Conservation (phyloP, 192 early-diverging fungal genomes). For the Coemansia sp. region DNA sequence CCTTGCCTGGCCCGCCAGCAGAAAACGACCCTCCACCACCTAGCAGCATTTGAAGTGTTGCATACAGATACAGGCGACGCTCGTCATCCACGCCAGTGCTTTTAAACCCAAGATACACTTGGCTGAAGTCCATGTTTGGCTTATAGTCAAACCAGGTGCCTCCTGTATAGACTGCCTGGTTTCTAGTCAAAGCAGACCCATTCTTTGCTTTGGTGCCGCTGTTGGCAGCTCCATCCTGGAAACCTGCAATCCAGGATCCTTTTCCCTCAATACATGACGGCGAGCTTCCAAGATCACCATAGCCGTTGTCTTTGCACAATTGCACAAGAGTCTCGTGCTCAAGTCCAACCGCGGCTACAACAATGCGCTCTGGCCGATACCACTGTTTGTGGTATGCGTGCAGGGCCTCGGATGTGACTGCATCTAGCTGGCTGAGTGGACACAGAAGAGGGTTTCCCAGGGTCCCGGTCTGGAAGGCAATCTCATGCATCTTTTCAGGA, state of each 20-base stretch:
- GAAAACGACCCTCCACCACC: slow-evolving; percentile 97
- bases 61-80: slow-evolving; percentile 77
- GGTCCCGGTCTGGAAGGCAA: slow-evolving; percentile 76
- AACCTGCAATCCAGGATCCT: neutral
- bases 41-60: slow-evolving; percentile 85
- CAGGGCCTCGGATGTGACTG: slow-evolving; percentile 69
- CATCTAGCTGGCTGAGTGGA: slow-evolving; percentile 64
- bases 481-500: slow-evolving; percentile 83
- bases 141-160: slow-evolving; percentile 74
- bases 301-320: slow-evolving; percentile 64
- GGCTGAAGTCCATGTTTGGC: slow-evolving; percentile 70
- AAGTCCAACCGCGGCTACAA: slow-evolving; percentile 83
- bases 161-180: slow-evolving; percentile 76
- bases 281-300: slow-evolving; percentile 61
- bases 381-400: slow-evolving; percentile 72
- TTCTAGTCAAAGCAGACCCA: slow-evolving; percentile 10
- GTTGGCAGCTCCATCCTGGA: neutral
- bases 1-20: slow-evolving; percentile 97
- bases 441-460: slow-evolving; percentile 82
- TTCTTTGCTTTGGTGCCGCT: slow-evolving; percentile 28
- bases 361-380: slow-evolving; percentile 91
- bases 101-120: slow-evolving; percentile 90
- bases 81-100: slow-evolving; percentile 80
- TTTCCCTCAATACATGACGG: slow-evolving; percentile 1
- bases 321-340: slow-evolving; percentile 81